These are phyloP conservation scores for Musa beccarii DNA, from an alignment of 176 grass and related monocot genomes.

Conservation along the genomic window DNA sequence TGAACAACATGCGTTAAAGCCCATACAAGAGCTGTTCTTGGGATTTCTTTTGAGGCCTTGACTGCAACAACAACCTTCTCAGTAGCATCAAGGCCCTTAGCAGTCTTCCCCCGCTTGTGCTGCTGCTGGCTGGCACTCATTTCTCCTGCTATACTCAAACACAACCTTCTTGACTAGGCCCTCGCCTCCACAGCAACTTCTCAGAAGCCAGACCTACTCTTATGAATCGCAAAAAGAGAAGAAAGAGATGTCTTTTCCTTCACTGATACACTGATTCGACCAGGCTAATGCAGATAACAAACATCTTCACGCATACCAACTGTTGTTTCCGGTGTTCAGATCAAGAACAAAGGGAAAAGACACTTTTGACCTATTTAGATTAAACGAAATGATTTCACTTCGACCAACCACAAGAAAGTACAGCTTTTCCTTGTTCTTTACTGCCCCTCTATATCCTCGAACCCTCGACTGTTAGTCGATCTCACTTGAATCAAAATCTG, in stretches of 20 bases:
- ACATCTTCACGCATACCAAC: constrained; percentile 5
- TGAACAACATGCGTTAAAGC: constrained; percentile 86
- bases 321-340: constrained; percentile 7
- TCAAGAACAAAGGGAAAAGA: constrained; percentile 3
- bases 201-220: neutral
- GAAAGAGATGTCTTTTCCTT: neutral
- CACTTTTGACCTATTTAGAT: constrained; percentile 15
- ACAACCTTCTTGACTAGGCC: neutral
- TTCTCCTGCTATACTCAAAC: neutral
- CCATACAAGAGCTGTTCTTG: constrained; percentile 81
- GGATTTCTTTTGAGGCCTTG: constrained; percentile 68
- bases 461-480: neutral
- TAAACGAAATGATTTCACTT: constrained; percentile 3
- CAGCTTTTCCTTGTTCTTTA: neutral
- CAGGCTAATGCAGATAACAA: constrained; percentile 4
- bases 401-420: neutral
- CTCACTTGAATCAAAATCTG: neutral
- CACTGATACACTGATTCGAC: neutral
- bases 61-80: constrained; percentile 85
- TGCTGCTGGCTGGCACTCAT: constrained; percentile 45
- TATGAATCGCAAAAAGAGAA: neutral
- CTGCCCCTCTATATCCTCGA: neutral
- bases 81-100: constrained; percentile 24
- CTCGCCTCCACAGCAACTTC: neutral
- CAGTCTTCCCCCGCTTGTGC: constrained; percentile 44